Base-by-base conservation (phyloP, 768 basidiomycete genomes). In the Auricularia sp. region DNA sequence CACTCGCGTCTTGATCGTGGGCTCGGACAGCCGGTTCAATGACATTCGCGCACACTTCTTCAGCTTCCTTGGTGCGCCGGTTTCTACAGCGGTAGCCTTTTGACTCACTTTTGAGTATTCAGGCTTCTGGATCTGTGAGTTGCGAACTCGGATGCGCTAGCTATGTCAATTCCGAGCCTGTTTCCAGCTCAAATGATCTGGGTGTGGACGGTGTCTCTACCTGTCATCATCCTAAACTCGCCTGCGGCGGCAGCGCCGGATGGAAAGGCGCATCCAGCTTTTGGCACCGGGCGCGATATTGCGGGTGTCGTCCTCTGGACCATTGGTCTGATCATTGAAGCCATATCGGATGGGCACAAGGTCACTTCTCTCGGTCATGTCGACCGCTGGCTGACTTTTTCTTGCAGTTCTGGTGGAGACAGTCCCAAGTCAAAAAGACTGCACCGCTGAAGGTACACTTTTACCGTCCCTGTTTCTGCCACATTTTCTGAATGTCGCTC, bases 1-100 rank as follows among this genome's bases (percentile, higher is more conserved):
- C 34, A 85, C 83, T 74, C 82, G 87, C n/a, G 86, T 90, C 3
- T 70, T 90, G 54, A 87, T 85, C 70, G 84, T 78, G 7, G 87
- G 87, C 1, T 83, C 81, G 68, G 87, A 90, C 68, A 78, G 76
- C 3, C 81, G 87, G 1, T 89, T 89, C 70, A 86, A 90, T 68
- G 80, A 84, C 18, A 87, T 89, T 63, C 77, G 87, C 4, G 78
- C 78, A 1, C 79, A 84, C 72, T 88, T 88, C 73, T 82, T 83
- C 76, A 85, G 83, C 68, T 88, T 88, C 69, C 73, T 85, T 6
- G 83, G 83, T 79, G 61, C 13, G 77, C 13, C 13, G 39, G 29
- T 29, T 29, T 29, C 29, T 70, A 54, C 35, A 42, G 34, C 13
- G 13, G 10, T 29, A 29, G 29, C 29, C 29, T 2, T 29, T 29